Conservation (phyloP, 1,284 basidiomycete species). For the Erythrobasidium hasegawianum region DNA sequence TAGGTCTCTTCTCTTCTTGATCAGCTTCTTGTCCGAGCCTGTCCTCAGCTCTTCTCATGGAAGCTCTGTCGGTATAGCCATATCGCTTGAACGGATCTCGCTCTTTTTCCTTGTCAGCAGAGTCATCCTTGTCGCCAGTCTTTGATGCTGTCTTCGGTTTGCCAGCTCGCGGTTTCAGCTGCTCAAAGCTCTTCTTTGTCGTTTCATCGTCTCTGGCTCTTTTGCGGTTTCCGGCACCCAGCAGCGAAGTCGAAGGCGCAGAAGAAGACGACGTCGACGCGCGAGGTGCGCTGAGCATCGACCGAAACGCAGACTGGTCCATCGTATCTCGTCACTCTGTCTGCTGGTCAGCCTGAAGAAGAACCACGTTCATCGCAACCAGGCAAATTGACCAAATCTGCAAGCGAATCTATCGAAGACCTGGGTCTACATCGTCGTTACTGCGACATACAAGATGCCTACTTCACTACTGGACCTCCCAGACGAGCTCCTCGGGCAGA, state of each 20-base stretch:
- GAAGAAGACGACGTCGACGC: background rate
- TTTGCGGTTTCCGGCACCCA: background rate
- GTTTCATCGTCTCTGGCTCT: conserved; percentile 8
- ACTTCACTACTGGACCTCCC: conserved; percentile 31
- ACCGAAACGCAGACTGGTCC: conserved; percentile 2
- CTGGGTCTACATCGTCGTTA: no score
- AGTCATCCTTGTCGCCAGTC: background rate
- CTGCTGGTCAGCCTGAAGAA: no score
- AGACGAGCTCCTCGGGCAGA: conserved; percentile 11
- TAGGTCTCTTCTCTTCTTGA: conserved; percentile 18
- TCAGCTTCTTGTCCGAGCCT: background rate
- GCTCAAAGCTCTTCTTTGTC: conserved; percentile 21
- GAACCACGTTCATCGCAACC: no score
- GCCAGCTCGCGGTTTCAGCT: conserved; percentile 15
- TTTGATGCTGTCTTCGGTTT: conserved; percentile 8
- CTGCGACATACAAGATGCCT: no score
- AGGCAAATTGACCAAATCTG: no score
- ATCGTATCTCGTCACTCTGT: background rate
- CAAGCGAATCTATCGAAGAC: no score
- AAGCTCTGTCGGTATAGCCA: conserved; percentile 29
- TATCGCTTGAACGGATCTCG: conserved; percentile 21
- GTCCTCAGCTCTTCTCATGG: conserved; percentile 32
- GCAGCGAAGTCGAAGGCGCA: background rate
- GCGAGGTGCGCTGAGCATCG: background rate
- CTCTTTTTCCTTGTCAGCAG: conserved; percentile 8